Percentiles rank a stretch among this genome's conserved stretches.
These are phyloP conservation scores for Magnaporthiopsis incrustans DNA, from an alignment of 2,329 filamentous ascomycete genomes.

Conservation along the genomic window DNA sequence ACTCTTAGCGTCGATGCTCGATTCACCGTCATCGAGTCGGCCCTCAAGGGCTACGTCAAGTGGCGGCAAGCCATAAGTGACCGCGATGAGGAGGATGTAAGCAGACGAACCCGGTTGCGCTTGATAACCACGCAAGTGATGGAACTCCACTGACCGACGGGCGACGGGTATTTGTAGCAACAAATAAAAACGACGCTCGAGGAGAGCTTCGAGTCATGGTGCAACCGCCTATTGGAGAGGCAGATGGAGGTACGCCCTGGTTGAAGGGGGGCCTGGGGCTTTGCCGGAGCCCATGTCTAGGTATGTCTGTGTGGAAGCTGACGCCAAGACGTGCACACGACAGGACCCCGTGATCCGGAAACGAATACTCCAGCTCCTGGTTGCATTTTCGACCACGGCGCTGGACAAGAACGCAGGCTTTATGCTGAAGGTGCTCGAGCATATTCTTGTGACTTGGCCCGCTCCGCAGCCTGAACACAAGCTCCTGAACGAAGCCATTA, in stretches of 20 bases:
- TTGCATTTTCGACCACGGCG: slow-evolving; percentile 76
- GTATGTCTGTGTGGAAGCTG: too few species aligned
- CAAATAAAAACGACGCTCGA: slow-evolving; percentile 52
- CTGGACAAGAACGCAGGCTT: slow-evolving; percentile 70
- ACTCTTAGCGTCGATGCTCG: slow-evolving; percentile 79
- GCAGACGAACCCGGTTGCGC: slow-evolving; percentile 6
- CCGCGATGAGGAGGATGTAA: slow-evolving; percentile 19
- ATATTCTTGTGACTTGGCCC: slow-evolving; percentile 81
- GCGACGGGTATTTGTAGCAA: slow-evolving; percentile 18
- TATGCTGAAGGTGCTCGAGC: slow-evolving; percentile 82
- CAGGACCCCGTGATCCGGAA: slow-evolving; percentile 77
- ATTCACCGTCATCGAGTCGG: slow-evolving; percentile 81
- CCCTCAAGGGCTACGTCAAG: slow-evolving; percentile 79
- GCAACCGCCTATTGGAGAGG: slow-evolving; percentile 59
- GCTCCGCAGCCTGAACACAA: slow-evolving; percentile 61
- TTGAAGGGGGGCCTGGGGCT: background rate
- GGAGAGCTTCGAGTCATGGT: slow-evolving; percentile 62
- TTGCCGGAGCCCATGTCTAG: too few species aligned
- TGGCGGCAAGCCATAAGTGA: slow-evolving; percentile 44
- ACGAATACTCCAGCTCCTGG: slow-evolving; percentile 70
- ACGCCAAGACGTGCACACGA: background rate
- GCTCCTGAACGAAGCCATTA: slow-evolving; percentile 79
- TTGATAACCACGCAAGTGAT: background rate
- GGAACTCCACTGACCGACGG: background rate
- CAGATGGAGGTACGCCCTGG: slow-evolving; percentile 50